Evolutionary conservation across 148 eudicot species (phyloP).

Genomic region (Chenopodium berlandieri): DNA sequence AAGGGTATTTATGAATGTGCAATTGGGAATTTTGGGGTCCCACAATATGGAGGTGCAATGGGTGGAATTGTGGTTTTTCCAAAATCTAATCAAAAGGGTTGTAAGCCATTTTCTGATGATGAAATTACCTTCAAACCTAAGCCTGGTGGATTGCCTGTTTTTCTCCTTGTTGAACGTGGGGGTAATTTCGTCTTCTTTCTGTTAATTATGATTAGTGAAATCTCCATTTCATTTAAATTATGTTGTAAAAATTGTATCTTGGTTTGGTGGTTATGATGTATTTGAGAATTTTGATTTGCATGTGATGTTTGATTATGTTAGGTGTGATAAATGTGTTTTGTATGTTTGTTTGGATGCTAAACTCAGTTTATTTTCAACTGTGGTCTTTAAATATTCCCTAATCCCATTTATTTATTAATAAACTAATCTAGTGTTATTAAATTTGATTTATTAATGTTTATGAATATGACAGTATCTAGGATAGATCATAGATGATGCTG

Average conservation of each 20-base stretch:
- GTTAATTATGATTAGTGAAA: not conserved
- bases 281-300: not conserved
- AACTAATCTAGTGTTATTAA: not conserved
- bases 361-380: constrained; percentile 7
- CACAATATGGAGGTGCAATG: constrained; percentile 90
- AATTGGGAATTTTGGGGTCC: constrained; percentile 92
- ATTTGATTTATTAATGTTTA: not conserved
- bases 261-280: not conserved
- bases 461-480: not conserved
- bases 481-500: not conserved
- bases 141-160: constrained; percentile 82
- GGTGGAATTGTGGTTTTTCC: constrained; percentile 68
- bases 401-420: not conserved
- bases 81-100: constrained; percentile 63
- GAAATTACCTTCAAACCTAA: constrained; percentile 53
- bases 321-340: not conserved
- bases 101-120: constrained; percentile 49
- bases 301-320: not conserved
- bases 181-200: constrained; percentile 36
- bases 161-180: constrained; percentile 84
- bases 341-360: constrained; percentile 13
- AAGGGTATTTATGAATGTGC: constrained; percentile 82
- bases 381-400: not conserved
- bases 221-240: not conserved
- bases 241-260: not conserved